These are phyloP conservation scores for Dryas octopetala DNA, from an alignment of 306 rosid species.

Conservation along the genomic window DNA sequence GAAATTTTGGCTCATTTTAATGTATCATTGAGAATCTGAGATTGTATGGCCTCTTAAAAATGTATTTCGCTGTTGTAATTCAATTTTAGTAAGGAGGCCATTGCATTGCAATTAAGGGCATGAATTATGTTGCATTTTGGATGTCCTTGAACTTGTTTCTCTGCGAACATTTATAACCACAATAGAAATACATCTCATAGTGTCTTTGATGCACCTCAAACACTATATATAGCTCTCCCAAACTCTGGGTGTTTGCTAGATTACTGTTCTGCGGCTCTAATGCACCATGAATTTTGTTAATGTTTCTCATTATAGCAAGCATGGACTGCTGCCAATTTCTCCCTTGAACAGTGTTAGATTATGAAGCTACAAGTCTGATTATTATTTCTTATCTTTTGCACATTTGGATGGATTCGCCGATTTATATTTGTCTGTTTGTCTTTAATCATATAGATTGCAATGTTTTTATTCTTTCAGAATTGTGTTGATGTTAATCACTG, in stretches of 20 bases:
- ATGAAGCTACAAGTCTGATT: neutral
- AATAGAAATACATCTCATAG: too few species aligned
- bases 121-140: neutral
- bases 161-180: neutral
- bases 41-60: neutral
- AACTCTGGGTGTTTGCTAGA: too few species aligned
- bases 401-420: neutral
- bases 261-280: too few species aligned
- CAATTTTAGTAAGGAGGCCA: too few species aligned
- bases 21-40: neutral
- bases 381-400: neutral
- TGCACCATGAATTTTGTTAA: too few species aligned
- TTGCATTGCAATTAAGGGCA: too few species aligned
- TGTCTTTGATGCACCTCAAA: neutral
- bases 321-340: neutral
- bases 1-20: neutral
- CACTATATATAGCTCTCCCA: neutral
- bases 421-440: neutral
- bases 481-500: too few species aligned
- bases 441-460: neutral
- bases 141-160: constrained; percentile 2
- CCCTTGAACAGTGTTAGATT: neutral
- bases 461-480: too few species aligned
- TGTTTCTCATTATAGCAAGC: neutral
- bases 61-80: neutral